Evolutionary conservation across 2,329 filamentous ascomycete species (phyloP), one percentile per base, ranked within the genome.

Genomic region (Fusarium virguliforme): DNA sequence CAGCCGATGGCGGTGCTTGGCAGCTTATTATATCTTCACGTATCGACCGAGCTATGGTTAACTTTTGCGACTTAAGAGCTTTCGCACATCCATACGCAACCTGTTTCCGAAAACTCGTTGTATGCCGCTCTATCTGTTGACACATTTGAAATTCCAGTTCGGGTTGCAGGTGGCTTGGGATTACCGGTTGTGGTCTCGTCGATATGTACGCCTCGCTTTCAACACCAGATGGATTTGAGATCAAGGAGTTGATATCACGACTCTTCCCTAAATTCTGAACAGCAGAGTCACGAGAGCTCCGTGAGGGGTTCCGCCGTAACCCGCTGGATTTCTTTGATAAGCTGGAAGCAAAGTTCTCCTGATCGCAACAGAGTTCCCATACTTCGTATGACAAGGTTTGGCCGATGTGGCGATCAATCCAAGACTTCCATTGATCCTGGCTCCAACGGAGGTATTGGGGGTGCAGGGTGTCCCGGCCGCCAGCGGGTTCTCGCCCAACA

Each of bases 391-490:
- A 38, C 22, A 62, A 57, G 2, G 22, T 18, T 65, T 65, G 51
- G 51, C 63, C 53, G 41, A 61, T 57, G 6, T 65, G 35, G 1
- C 58, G 50, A 53, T 58, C 3, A 65, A 65, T 12, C 57, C 35
- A 65, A 57, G 51, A 61, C 53, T 40, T 48, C 63, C 35, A 65
- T 62, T 65, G 26, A 61, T 65, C 28, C 3, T 53, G 43, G 50
- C 57, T 65, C 63, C 22, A 65, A 57, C 12, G 10, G 51, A 65
- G 63, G 41, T 65, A 65, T 32, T 41, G 40, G 24, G 4, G 62
- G 50, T 60, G 40, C 37, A 50, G 63, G 15, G 6, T 58, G 4
- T 8, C 57, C 63, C 40, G 41, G 41, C 41, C 58, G 63, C 57
- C 43, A 65, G 53, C 58, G 50, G 40, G 38, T 61, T 51, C 58